Base-by-base conservation (phyloP, 441 rosid species). In the Arabidopsis hybrid region DNA sequence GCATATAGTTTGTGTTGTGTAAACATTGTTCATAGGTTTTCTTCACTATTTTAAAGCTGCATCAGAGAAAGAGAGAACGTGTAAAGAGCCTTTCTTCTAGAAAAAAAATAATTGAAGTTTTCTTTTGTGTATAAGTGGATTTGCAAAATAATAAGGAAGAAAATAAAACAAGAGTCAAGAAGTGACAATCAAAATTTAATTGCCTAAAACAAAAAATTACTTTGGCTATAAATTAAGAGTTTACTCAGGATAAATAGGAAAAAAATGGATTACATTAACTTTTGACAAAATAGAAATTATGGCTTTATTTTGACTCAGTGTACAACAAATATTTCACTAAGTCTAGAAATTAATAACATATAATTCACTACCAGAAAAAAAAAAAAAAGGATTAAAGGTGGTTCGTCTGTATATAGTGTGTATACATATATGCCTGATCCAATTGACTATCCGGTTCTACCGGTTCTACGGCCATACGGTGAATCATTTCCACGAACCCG, bases 21-120 rank as follows among this genome's bases (percentile, higher is more conserved):
- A 68, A 75, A 57, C 69, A 61, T 42, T 74, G 74, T 67, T 67
- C 73, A 67, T 60, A 66, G 62, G 63, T 53, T 73, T 73, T 55
- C 13, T 65, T 46, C 56, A 26, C 51, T 65, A 8, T 64, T 53
- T 32, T 72, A 13, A 53, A 63, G 62, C 46, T 0, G 29, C 29
- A 26, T 0, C 29, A 26, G 0, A 5, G 38, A 16, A 21, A 36
- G 63, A 35, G 12, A 51, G 26, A 21, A 70, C 59, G 16, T 60
- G 68, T 61, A 71, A 60, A 70, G 66, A 70, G 50, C 40, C 59
- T 60, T 68, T 68, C 45, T 10, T 68, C 55, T 16, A 68, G 43
- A 16, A 58, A 53, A 47, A 17, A 29, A 64, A 64, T 35, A 34
- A 35, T 43, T 63, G 31, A 43, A 36, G 26, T 43, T 43, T 56